Percentiles rank a stretch among this genome's conserved stretches.
These are phyloP conservation scores for Pyrenochaeta sp. DNA, from an alignment of 2,329 filamentous ascomycete species.

Conservation along the genomic window DNA sequence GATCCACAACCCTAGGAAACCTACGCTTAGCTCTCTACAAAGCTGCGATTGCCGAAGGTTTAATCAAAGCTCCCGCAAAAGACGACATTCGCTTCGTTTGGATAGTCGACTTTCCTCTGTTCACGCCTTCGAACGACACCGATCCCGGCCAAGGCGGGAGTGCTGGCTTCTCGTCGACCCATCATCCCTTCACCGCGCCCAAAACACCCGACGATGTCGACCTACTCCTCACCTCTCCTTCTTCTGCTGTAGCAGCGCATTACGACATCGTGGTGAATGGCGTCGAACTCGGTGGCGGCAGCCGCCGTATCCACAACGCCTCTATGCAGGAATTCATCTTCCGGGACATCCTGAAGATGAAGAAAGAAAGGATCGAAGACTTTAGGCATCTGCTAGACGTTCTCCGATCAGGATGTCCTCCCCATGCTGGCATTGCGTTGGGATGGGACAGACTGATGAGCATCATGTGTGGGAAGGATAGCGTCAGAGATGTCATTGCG, in stretches of 20 bases:
- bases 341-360: slow-evolving; percentile 82
- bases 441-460: slow-evolving; percentile 90
- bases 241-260: slow-evolving; percentile 79
- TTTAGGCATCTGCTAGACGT: slow-evolving; percentile 88
- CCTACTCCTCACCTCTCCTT: slow-evolving; percentile 74
- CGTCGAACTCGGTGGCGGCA: slow-evolving; percentile 91
- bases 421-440: slow-evolving; percentile 90
- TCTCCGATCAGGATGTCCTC: slow-evolving; percentile 84
- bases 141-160: slow-evolving; percentile 82
- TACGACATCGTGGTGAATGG: slow-evolving; percentile 98
- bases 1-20: slow-evolving; percentile 76
- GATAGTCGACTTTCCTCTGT: slow-evolving; percentile 91
- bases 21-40: slow-evolving; percentile 75
- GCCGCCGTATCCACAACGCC: slow-evolving; percentile 87
- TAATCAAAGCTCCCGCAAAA: slow-evolving; percentile 59
- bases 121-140: slow-evolving; percentile 72
- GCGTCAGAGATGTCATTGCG: slow-evolving; percentile 91
- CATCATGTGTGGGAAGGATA: slow-evolving; percentile 76
- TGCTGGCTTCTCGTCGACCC: slow-evolving; percentile 83
- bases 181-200: slow-evolving; percentile 96
- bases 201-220: slow-evolving; percentile 75
- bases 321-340: slow-evolving; percentile 85
- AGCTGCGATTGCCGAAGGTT: slow-evolving; percentile 68
- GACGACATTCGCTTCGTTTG: slow-evolving; percentile 75
- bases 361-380: slow-evolving; percentile 72